Conservation (phyloP, 2,329 filamentous ascomycete species). For the Pestalotiopsis sp. region DNA sequence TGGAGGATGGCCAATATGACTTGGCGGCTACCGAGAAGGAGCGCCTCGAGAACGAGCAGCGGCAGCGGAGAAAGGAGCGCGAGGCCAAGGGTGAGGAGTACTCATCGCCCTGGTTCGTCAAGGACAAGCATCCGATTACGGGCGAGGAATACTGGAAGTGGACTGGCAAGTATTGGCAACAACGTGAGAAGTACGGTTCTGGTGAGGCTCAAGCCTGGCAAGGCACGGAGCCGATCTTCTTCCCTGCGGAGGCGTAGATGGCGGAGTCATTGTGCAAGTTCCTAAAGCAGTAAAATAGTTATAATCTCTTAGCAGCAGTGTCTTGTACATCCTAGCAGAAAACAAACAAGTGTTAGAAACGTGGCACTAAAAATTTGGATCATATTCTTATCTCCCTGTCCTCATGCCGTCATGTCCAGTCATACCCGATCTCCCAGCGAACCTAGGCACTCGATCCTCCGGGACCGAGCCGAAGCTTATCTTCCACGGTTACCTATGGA, state of each 20-base stretch:
- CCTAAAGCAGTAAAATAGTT: background rate
- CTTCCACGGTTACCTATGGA: background rate
- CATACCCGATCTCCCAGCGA: background rate
- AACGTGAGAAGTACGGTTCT: conserved; percentile 66
- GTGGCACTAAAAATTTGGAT: background rate
- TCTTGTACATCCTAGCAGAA: background rate
- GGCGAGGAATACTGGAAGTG: conserved; percentile 92
- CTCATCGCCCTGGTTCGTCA: conserved; percentile 81
- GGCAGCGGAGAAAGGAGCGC: conserved; percentile 71
- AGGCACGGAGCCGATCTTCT: conserved; percentile 73
- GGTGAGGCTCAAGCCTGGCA: conserved; percentile 66
- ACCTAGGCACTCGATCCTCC: background rate
- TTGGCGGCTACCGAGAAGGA: conserved; percentile 93
- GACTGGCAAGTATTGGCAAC: conserved; percentile 85
- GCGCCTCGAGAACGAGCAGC: conserved; percentile 88
- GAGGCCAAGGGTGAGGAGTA: conserved; percentile 84
- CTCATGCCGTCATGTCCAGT: background rate
- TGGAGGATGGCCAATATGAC: conserved; percentile 98
- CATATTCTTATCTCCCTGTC: background rate
- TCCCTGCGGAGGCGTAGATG: background rate
- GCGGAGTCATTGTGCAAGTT: background rate
- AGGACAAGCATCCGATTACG: conserved; percentile 73
- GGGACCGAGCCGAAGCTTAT: background rate
- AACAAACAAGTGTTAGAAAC: background rate
- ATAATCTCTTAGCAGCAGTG: background rate